These are phyloP conservation scores for Phytophthora parvispora DNA, from an alignment of 352 stramenopile genomes.

Conservation along the genomic window DNA sequence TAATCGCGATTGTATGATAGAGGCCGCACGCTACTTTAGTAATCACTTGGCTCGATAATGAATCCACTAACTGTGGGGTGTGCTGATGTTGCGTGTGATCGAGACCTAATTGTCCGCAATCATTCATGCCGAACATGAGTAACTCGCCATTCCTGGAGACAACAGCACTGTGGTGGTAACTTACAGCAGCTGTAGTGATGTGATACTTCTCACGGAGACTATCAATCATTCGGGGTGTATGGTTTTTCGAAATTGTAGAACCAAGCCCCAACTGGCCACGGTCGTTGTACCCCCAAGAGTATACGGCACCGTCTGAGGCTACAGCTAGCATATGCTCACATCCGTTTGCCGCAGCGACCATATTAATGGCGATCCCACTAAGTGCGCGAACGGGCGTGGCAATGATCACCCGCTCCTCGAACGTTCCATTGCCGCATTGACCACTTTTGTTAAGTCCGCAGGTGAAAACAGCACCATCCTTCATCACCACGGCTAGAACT, in stretches of 20 bases:
- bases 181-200: slow-evolving; percentile 80
- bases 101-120: slow-evolving; percentile 86
- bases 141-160: slow-evolving; percentile 81
- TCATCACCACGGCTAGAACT: slow-evolving; percentile 88
- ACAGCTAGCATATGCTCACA: slow-evolving; percentile 92
- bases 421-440: slow-evolving; percentile 89
- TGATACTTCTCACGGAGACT: slow-evolving; percentile 87
- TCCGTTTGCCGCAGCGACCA: slow-evolving; percentile 85
- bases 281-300: slow-evolving; percentile 92
- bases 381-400: slow-evolving; percentile 80
- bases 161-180: slow-evolving; percentile 90
- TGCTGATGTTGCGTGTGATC: slow-evolving; percentile 90
- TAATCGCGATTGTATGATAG: slow-evolving; percentile 83
- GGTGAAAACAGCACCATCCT: slow-evolving; percentile 82
- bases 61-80: slow-evolving; percentile 82
- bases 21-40: slow-evolving; percentile 81
- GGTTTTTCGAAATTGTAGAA: slow-evolving; percentile 89
- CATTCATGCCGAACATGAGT: slow-evolving; percentile 91
- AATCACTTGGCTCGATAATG: slow-evolving; percentile 77
- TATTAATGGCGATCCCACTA: slow-evolving; percentile 68
- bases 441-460: slow-evolving; percentile 92
- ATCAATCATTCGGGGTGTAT: slow-evolving; percentile 86
- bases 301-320: slow-evolving; percentile 76
- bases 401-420: slow-evolving; percentile 87
- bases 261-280: slow-evolving; percentile 85